Base-by-base conservation (phyloP, 1,139 yeast genomes). In the Suhomyces taliae region DNA sequence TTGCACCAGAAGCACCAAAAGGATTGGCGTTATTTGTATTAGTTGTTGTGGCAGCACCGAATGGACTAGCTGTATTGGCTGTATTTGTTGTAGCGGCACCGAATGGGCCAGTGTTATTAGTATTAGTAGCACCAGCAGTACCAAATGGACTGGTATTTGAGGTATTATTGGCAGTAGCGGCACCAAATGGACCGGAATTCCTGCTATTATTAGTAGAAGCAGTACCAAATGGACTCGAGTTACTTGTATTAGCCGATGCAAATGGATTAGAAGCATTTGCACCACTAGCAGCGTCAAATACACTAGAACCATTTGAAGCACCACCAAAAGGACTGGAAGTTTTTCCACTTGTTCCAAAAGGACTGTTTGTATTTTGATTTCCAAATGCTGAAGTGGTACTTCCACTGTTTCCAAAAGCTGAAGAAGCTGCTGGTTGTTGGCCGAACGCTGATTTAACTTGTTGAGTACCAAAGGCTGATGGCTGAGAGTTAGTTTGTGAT, bases 141-240 rank as follows among this genome's bases (percentile, higher is more conserved):
- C 53, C 56, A 41, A 55, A 53, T 6, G 56, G 55, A 31, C 41
- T 49, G 5, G 52, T 15, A 27, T 39, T 45, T 26, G 39, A 32
- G 11, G 38, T 12, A 7, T 12, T 24, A 9, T 47, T 40, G 8
- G 52, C 32, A 7, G 53, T 41, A 29, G 49, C 15, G 15, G 15
- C 36, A 4, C 53, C 54, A 46, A 52, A 47, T 11, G 53, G 45
- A 26, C 24, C 24, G 4, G 24, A 19, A 19, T 2, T 19, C 2
- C 24, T 19, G 6, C 4, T 19, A 19, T 19, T 19, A 19, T 19
- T 19, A 4, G 24, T 19, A 19, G 24, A 19, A 19, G 24, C 24
- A 19, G 24, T 19, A 29, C 32, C 36, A 44, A 11, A 34, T 15
- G 36, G 29, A 32, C 12, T 37, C 3, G 36, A 12, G 24, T n/a